Percentiles rank a stretch among this genome's conserved stretches.
Evolutionary conservation across 108 stramenopile genomes (phyloP).

Genomic region (Cylindrotheca fusiformis): DNA sequence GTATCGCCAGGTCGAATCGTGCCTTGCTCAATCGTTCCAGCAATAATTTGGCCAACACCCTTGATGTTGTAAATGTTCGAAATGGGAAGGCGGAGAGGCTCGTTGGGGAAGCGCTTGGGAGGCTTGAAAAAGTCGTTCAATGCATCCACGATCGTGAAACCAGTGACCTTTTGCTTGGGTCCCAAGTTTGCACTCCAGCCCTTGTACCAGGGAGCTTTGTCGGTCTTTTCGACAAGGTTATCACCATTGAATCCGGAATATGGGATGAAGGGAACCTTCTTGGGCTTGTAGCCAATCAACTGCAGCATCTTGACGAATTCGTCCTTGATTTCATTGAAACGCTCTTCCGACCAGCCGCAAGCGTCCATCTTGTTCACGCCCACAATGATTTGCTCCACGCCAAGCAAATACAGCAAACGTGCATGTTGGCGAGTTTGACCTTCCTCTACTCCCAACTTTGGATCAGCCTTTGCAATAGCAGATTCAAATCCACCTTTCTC

Average conservation of each 20-base stretch:
- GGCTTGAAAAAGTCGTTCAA: conserved; percentile 55
- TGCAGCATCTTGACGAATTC: conserved; percentile 70
- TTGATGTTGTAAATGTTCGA: conserved; percentile 70
- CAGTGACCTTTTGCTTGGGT: conserved; percentile 43
- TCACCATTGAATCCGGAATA: conserved; percentile 67
- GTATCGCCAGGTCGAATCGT: conserved; percentile 54
- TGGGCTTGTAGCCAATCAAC: conserved; percentile 71
- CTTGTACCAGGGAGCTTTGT: conserved; percentile 71
- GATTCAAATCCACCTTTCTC: conserved; percentile 76
- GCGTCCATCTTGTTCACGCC: conserved; percentile 76
- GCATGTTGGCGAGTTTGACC: conserved; percentile 74
- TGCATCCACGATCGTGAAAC: conserved; percentile 56
- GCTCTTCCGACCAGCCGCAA: conserved; percentile 52
- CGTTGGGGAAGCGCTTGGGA: conserved; percentile 42
- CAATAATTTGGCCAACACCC: conserved; percentile 63
- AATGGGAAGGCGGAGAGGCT: conserved; percentile 56
- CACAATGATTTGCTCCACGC: conserved; percentile 70
- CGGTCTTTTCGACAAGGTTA: conserved; percentile 59
- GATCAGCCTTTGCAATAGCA: conserved; percentile 69
- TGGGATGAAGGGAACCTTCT: conserved; percentile 72
- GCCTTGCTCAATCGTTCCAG: conserved; percentile 63
- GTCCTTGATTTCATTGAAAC: conserved; percentile 67
- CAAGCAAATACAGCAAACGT: conserved; percentile 64
- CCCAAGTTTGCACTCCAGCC: conserved; percentile 57
- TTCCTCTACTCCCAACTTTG: conserved; percentile 66